Evolutionary conservation across 257 asterid species (phyloP), one percentile per base, ranked within the genome.

Genomic region (Buddleja alternifolia): DNA sequence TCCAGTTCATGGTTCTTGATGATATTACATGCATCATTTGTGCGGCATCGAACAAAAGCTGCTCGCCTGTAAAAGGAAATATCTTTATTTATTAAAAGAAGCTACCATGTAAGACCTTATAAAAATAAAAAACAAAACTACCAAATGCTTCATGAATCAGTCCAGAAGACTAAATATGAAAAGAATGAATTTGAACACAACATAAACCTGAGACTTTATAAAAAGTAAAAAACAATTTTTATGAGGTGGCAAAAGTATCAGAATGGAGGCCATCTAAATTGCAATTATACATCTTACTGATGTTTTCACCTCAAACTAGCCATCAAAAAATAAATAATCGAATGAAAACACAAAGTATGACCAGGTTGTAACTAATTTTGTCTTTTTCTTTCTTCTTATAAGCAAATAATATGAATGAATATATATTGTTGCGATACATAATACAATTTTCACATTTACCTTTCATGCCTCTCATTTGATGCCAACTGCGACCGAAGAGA

Each of bases 31-130:
- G 76, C 82, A 40, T 79, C 90, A 51, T 78, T 73, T 20, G 81
- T 73, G 72, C 92, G 88, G 78, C 96, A 87, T 67, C 80, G 89
- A 61, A 86, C 91, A 81, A 84, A 84, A 59, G 90, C 97, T 45
- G 82, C 83, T 69, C 84, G 89, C 83, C 97, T 93, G 83, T 2
- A 65, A 68, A 73, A 8, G 8, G 52, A 46, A 17, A 50, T 8
- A 16, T 3, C 37, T 17, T 36, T 64, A 36, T 1, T 29, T 63
- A 64, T 67, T 24, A 42, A 17, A 23, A 15, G 45, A 59, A 45
- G 4, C 20, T 40, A 41, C 36, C 54, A 66, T 61, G 10, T 17
- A 46, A 74, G 39, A 61, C 42, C 58, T 34, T 46, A 59, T 15
- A 63, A 54, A 68, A 50, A 29, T 57, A 6, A 12, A 53, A 63